Evolutionary conservation across 257 asterid species (phyloP).

Genomic region (Sherardia arvensis): DNA sequence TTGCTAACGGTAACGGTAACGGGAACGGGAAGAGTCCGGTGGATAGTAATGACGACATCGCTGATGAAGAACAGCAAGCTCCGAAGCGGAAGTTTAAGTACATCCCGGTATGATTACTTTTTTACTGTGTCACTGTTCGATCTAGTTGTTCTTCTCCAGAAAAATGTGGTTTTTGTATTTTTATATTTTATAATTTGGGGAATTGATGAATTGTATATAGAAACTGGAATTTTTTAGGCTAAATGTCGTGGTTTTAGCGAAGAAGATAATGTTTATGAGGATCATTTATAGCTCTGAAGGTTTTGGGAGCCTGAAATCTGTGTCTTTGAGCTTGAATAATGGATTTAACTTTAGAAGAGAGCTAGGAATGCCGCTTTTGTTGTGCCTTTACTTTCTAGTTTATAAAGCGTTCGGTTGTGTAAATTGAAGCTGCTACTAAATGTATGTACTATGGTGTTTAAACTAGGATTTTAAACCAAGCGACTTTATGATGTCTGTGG

Average conservation of each 20-base stretch:
- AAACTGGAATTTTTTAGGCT: not conserved
- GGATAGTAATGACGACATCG: slow-evolving; percentile 27
- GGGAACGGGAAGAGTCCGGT: slow-evolving; percentile 18
- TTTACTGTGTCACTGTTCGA: not conserved
- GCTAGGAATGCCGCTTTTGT: not conserved
- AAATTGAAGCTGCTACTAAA: too few species aligned
- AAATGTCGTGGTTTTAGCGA: not conserved
- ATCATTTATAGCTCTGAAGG: too few species aligned
- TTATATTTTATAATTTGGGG: not conserved
- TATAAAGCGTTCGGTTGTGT: not conserved
- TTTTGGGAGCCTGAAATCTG: not conserved
- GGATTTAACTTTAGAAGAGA: not conserved
- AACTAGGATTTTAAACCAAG: not conserved
- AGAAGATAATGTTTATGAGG: not conserved
- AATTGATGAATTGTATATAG: not conserved
- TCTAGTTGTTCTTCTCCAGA: not conserved
- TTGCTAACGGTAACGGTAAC: slow-evolving; percentile 32
- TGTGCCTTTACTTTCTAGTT: not conserved
- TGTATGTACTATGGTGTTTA: not conserved
- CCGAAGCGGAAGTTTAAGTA: slow-evolving; percentile 68
- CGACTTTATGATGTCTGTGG: not conserved
- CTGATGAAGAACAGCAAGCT: slow-evolving; percentile 52
- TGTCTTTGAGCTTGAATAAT: not conserved
- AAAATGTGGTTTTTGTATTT: not conserved
- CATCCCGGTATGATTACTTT: slow-evolving; percentile 68